Evolutionary conservation across 768 basidiomycete genomes (phyloP).

Genomic region (Paxillus involutus): DNA sequence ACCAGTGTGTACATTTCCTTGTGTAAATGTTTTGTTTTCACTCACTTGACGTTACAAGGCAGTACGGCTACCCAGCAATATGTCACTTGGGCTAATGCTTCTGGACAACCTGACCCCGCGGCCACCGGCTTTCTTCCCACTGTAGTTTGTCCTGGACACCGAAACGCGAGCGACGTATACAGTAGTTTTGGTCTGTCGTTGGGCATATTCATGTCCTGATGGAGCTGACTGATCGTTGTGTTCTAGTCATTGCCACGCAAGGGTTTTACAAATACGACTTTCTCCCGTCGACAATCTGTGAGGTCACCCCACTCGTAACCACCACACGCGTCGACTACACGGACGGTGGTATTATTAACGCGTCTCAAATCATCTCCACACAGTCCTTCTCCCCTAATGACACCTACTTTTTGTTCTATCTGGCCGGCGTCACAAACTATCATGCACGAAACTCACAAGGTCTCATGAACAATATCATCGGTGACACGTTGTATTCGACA

Average conservation of each 20-base stretch:
- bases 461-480: no score
- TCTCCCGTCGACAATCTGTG: slow-evolving; percentile 5
- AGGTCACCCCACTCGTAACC: slow-evolving; percentile 7
- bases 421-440: no score
- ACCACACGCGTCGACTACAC: slow-evolving; percentile 16
- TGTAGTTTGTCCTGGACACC: slow-evolving; percentile 1
- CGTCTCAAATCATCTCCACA: background rate
- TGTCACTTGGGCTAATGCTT: background rate
- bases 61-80: background rate
- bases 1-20: background rate
- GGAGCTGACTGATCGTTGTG: background rate
- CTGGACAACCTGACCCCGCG: background rate
- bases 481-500: no score
- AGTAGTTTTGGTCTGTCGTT: slow-evolving; percentile 6
- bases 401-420: slow-evolving; percentile 1
- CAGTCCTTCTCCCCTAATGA: background rate
- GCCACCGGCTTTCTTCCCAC: slow-evolving; percentile 1
- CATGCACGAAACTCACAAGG: no score
- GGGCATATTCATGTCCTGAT: no score
- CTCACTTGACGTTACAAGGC: no score
- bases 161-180: background rate
- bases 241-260: slow-evolving; percentile 1
- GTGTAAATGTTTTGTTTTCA: no score
- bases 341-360: background rate
- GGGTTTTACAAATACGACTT: slow-evolving; percentile 14